Evolutionary conservation across 805 yeast species (phyloP).

Genomic region (Starmerella geochares): DNA sequence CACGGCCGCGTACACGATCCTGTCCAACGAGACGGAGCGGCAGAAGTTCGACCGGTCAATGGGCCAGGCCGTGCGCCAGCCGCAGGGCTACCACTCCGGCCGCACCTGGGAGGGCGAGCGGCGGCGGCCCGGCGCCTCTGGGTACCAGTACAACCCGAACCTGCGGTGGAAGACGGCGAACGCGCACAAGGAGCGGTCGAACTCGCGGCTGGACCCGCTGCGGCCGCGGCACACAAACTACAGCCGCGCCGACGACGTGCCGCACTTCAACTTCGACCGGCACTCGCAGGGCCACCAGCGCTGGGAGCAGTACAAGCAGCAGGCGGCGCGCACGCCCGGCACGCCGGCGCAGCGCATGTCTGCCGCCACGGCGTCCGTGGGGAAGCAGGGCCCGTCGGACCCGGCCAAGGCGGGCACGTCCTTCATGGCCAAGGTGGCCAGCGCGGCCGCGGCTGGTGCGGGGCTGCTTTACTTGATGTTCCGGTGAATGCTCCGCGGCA

Average conservation of each 20-base stretch:
- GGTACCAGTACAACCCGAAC: slow-evolving; percentile 14
- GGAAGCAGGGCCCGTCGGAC: slow-evolving; percentile 3
- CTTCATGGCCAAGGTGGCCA: slow-evolving; percentile 13
- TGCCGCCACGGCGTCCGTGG: slow-evolving; percentile 13
- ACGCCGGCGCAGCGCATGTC: not conserved
- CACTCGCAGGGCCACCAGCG: slow-evolving; percentile 30
- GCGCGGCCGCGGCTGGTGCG: slow-evolving; percentile 15
- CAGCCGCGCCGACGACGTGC: slow-evolving; percentile 28
- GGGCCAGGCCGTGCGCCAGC: slow-evolving; percentile 25
- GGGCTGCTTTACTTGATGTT: slow-evolving; percentile 18
- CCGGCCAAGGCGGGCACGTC: slow-evolving; percentile 13
- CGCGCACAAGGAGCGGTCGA: slow-evolving; percentile 19
- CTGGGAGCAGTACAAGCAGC: slow-evolving; percentile 25
- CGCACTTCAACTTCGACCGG: slow-evolving; percentile 32
- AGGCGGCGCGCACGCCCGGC: slow-evolving; percentile 12
- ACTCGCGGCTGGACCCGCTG: slow-evolving; percentile 26
- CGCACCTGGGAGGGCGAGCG: slow-evolving; percentile 11
- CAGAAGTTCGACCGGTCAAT: slow-evolving; percentile 39
- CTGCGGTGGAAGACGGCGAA: slow-evolving; percentile 8
- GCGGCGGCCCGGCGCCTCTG: slow-evolving; percentile 17
- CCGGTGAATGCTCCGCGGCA: slow-evolving; percentile 11
- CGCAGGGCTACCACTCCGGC: slow-evolving; percentile 25
- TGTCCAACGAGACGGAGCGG: slow-evolving; percentile 41
- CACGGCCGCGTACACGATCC: slow-evolving; percentile 55
- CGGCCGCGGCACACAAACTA: slow-evolving; percentile 21